A percentile compares a stretch with the other conserved stretches of the same genome.
Conservation (phyloP, 2,329 filamentous ascomycete genomes). For the Aureobasidium lini region DNA sequence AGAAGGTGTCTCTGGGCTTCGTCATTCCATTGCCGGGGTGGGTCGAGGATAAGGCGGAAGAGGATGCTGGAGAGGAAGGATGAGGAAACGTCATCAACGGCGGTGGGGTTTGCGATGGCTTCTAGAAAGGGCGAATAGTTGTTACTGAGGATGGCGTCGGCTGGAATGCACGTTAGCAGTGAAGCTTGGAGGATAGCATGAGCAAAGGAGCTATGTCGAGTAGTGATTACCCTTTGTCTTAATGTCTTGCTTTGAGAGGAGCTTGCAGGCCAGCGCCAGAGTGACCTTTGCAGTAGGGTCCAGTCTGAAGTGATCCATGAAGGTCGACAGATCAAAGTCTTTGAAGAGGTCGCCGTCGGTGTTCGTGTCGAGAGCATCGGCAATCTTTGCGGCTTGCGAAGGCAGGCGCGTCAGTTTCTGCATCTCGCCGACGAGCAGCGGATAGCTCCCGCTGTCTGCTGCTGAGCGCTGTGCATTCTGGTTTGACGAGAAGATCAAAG, state of each 20-base stretch:
- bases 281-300: slow-evolving; percentile 83
- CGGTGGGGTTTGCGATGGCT: slow-evolving; percentile 57
- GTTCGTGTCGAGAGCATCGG: slow-evolving; percentile 75
- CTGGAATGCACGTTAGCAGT: slow-evolving; percentile 39
- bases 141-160: slow-evolving; percentile 79
- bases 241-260: slow-evolving; percentile 69
- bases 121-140: slow-evolving; percentile 73
- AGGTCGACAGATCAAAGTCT: slow-evolving; percentile 91
- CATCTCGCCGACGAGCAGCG: slow-evolving; percentile 75
- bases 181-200: background rate
- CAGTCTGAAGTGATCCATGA: slow-evolving; percentile 92
- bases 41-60: slow-evolving; percentile 79
- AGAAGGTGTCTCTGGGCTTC: slow-evolving; percentile 61
- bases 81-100: slow-evolving; percentile 53
- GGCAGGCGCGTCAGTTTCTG: slow-evolving; percentile 73
- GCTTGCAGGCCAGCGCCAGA: slow-evolving; percentile 81
- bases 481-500: slow-evolving; percentile 62
- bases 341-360: slow-evolving; percentile 89
- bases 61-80: slow-evolving; percentile 71
- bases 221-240: slow-evolving; percentile 71
- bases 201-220: background rate
- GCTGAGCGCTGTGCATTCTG: slow-evolving; percentile 48
- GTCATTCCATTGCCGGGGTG: slow-evolving; percentile 77
- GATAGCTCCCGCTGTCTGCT: slow-evolving; percentile 71
- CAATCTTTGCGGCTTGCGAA: slow-evolving; percentile 81